phyloP scores from a whole-genome alignment of 176 grass and related monocot genomes.

The Aegilops tauschii region DNA sequence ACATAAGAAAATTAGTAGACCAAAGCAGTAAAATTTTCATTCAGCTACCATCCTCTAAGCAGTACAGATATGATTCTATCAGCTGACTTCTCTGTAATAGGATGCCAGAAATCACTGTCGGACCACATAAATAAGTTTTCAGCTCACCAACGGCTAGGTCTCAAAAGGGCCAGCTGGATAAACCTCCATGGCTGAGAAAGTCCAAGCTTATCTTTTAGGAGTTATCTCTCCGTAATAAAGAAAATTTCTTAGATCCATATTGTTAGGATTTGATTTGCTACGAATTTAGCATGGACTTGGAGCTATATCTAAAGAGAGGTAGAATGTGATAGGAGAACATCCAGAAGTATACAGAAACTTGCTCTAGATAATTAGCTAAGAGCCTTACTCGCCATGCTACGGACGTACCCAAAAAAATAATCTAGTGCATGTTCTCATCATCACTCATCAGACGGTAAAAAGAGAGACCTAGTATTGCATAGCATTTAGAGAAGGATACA shows the following conservation, averaged over 20 bases:
- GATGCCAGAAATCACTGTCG: slow-evolving; percentile 7
- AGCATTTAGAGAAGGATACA: slow-evolving; percentile 4
- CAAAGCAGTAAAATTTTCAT: background rate
- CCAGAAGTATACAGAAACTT: background rate
- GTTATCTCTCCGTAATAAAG: background rate
- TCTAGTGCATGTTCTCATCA: background rate
- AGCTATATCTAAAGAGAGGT: background rate
- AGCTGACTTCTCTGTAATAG: background rate
- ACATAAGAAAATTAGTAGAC: background rate
- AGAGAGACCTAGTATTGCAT: background rate
- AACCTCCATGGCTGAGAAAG: background rate
- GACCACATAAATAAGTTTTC: background rate
- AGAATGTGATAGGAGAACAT: background rate
- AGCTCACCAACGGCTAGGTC: background rate
- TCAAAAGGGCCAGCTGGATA: background rate
- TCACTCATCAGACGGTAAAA: background rate
- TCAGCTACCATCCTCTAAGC: slow-evolving; percentile 1
- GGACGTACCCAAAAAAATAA: background rate
- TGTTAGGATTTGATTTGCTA: background rate
- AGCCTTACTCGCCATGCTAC: background rate
- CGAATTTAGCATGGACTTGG: background rate
- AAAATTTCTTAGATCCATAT: background rate
- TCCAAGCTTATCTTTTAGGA: background rate
- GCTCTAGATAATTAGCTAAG: background rate
- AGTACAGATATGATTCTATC: background rate